Base-by-base conservation (phyloP, 2,329 filamentous ascomycete genomes). In the Bipolaris zeicola region DNA sequence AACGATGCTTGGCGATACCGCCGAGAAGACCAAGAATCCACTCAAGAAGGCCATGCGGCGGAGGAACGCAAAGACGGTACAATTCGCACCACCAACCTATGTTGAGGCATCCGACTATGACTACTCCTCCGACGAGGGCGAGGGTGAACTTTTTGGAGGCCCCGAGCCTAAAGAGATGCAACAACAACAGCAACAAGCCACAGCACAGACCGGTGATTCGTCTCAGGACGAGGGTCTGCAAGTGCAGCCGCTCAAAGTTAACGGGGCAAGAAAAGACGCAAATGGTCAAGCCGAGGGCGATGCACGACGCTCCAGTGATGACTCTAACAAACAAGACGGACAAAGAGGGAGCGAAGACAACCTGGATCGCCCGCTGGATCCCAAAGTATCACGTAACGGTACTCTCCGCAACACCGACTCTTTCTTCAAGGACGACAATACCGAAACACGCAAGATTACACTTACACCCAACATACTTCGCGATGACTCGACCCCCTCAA, bases 361-460 rank as follows among this genome's bases (percentile, higher is more conserved):
- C 3, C 83, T 88, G 54, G 82, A 83, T 41, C 70, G 76, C 34
- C 77, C 79, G 65, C 68, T 74, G 57, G 74, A 76, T 36, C 73
- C 69, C 31, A 77, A 76, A 45, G 66, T 75, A 2, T 92, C 91
- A 34, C 87, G 89, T 62, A 96, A 96, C 66, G 92, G 92, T 39
- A 94, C 90, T 20, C 85, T 96, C 42, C 86, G 94, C 62, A 96
- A 96, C 72, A 94, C 92, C 4, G 94, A 98, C 77, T 96, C 94
- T 1, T 97, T 98, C 81, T 97, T 97, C 82, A 96, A 92, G 76
- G 95, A 98, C 70, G 94, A 99, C 70, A 92, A 87, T 31, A 89
- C 92, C 36, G 95, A 98, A 76, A 97, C 95, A 2, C 92, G 96
- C 77, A 98, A 98, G 80, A 98, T 99, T 65, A 96, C 93, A 0